phyloP scores from a whole-genome alignment of 805 yeast genomes.

The Kuraishia cidri region DNA sequence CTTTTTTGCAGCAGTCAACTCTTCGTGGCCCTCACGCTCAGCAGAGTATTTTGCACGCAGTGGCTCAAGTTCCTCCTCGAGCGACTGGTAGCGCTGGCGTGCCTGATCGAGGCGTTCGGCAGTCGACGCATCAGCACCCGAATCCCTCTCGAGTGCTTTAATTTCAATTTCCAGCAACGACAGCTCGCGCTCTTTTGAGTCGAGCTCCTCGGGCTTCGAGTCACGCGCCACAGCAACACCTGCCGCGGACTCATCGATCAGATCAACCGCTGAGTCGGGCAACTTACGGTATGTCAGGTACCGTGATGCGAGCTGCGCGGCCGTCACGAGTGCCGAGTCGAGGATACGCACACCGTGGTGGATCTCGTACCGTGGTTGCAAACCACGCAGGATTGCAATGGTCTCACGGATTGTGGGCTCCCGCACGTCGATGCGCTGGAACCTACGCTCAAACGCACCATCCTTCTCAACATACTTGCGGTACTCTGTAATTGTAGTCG shows the following conservation, averaged over 20 bases:
- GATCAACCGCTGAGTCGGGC: slow-evolving; percentile 95
- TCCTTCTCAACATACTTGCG: slow-evolving; percentile 89
- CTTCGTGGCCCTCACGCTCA: slow-evolving; percentile 88
- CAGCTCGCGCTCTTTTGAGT: slow-evolving; percentile 84
- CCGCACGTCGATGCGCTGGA: slow-evolving; percentile 93
- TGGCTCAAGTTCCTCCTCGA: slow-evolving; percentile 82
- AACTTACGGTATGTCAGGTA: slow-evolving; percentile 90
- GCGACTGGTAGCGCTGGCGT: slow-evolving; percentile 65
- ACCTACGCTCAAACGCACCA: slow-evolving; percentile 98
- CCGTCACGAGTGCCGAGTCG: slow-evolving; percentile 89
- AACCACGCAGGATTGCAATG: slow-evolving; percentile 91
- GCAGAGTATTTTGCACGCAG: slow-evolving; percentile 75
- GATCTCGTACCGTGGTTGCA: slow-evolving; percentile 90
- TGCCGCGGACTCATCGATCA: slow-evolving; percentile 94
- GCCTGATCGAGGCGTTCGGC: slow-evolving; percentile 81
- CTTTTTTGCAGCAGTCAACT: slow-evolving; percentile 80
- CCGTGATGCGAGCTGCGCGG: slow-evolving; percentile 91
- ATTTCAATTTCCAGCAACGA: slow-evolving; percentile 92
- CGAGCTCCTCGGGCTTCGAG: slow-evolving; percentile 95
- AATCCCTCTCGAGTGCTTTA: slow-evolving; percentile 93
- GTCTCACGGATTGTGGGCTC: slow-evolving; percentile 93
- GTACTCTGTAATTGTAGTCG: slow-evolving; percentile 93
- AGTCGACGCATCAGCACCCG: slow-evolving; percentile 74
- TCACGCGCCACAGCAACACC: slow-evolving; percentile 97
- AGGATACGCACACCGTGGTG: slow-evolving; percentile 97